Evolutionary conservation across 148 eudicot species (phyloP).

Genomic region (Camellia granthamiana): DNA sequence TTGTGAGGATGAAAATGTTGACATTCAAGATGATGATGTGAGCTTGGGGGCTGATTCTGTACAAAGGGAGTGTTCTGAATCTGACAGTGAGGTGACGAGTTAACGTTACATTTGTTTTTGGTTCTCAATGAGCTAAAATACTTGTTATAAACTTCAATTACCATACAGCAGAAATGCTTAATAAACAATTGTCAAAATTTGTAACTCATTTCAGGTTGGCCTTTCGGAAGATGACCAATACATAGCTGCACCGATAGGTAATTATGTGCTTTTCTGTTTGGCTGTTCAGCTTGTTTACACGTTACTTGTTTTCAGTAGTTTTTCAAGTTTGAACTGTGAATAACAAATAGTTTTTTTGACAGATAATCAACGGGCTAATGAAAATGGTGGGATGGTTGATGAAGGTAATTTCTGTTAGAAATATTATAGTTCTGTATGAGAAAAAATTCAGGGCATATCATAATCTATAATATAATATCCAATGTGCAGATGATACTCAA

Average conservation of each 20-base stretch:
- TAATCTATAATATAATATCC: neutral
- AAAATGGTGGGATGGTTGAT: conserved; percentile 37
- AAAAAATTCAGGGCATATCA: neutral
- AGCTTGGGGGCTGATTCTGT: too few relatives aligned
- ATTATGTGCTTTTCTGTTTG: conserved; percentile 9
- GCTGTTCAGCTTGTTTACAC: neutral
- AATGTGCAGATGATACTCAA: conserved; percentile 72
- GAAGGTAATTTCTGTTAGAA: conserved; percentile 35
- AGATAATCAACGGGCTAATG: conserved; percentile 43
- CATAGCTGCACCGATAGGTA: conserved; percentile 71
- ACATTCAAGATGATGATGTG: too few relatives aligned
- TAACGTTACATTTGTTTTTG: neutral
- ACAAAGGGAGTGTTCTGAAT: too few relatives aligned
- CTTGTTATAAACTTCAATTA: neutral
- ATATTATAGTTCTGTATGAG: conserved; percentile 1
- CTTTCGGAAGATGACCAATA: conserved; percentile 58
- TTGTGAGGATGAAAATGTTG: too few relatives aligned
- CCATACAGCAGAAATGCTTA: neutral
- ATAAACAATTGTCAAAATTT: conserved; percentile 1
- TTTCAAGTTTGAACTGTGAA: conserved; percentile 1
- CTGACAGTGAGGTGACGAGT: conserved; percentile 58
- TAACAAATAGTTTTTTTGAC: conserved; percentile 11
- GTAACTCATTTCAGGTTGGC: conserved; percentile 44
- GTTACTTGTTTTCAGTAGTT: neutral
- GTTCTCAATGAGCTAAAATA: neutral